Conservation (phyloP, 192 early-diverging fungal species). For the Coemansia guatemalensis region DNA sequence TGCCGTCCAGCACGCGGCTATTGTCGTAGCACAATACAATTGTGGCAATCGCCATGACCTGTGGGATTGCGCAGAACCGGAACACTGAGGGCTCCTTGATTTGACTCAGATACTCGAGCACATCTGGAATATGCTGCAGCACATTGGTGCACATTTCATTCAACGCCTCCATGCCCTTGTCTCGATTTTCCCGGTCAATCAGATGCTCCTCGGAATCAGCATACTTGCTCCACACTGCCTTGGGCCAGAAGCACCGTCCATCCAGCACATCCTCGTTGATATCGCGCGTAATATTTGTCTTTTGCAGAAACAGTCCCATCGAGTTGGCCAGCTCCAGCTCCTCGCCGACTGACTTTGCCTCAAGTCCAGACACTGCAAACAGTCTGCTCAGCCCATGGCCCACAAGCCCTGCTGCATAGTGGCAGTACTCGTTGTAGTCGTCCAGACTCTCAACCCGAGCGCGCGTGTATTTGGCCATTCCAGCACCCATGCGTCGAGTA, state of each 20-base stretch:
- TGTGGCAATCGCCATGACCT: constrained; percentile 98
- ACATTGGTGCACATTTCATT: constrained; percentile 89
- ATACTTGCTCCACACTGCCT: constrained; percentile 89
- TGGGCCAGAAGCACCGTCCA: constrained; percentile 94
- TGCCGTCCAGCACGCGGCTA: constrained; percentile 69
- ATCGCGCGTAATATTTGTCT: constrained; percentile 97
- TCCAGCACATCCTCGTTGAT: constrained; percentile 88
- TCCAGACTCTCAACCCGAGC: constrained; percentile 68
- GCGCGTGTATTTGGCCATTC: constrained; percentile 88
- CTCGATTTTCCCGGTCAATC: constrained; percentile 65
- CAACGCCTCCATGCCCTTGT: constrained; percentile 73
- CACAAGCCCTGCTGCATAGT: constrained; percentile 97
- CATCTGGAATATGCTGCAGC: constrained; percentile 79
- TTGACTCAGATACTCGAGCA: constrained; percentile 79
- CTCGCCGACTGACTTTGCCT: constrained; percentile 58
- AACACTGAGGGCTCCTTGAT: constrained; percentile 82
- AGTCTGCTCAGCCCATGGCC: constrained; percentile 90
- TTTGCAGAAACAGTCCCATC: constrained; percentile 99
- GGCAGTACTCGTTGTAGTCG: constrained; percentile 96
- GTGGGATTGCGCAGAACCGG: constrained; percentile 98
- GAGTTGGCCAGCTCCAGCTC: constrained; percentile 70
- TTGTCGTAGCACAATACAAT: constrained; percentile 87
- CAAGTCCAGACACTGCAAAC: constrained; percentile 84
- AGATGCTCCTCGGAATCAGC: constrained; percentile 70
- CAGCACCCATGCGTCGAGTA: constrained; percentile 87